Conservation (phyloP, 202 grass and related monocot genomes). For the Setaria viridis region DNA sequence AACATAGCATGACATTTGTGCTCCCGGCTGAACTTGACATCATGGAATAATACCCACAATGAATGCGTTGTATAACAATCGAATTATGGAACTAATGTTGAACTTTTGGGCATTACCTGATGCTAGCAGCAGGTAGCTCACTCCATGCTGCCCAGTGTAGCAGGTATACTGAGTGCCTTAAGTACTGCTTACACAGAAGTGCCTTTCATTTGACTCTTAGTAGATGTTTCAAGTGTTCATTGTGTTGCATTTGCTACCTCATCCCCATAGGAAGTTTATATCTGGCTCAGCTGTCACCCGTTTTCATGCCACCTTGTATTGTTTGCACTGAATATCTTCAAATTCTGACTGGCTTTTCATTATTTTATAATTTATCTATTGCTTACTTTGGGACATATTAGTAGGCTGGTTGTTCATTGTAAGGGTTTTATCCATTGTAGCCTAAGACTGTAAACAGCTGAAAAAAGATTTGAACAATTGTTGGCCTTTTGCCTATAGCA, state of each 20-base stretch:
- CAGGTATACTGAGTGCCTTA: not conserved
- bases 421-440: not conserved
- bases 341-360: not conserved
- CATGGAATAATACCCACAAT: constrained; percentile 6
- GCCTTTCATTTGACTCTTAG: constrained; percentile 4
- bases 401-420: not conserved
- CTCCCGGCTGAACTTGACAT: not conserved
- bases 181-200: not conserved
- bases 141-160: not conserved
- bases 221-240: not conserved
- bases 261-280: not conserved
- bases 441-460: constrained; percentile 3
- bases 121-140: constrained; percentile 23
- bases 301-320: not conserved
- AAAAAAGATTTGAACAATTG: not conserved
- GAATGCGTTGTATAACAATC: not conserved
- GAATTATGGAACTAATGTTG: not conserved
- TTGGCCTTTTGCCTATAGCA: not conserved
- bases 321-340: constrained; percentile 9
- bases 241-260: not conserved
- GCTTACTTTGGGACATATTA: not conserved
- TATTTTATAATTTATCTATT: not conserved
- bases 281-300: not conserved
- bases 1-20: not conserved
- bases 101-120: constrained; percentile 7